phyloP scores from a whole-genome alignment of 441 rosid genomes.

The Bocquillonia castaneifolia region DNA sequence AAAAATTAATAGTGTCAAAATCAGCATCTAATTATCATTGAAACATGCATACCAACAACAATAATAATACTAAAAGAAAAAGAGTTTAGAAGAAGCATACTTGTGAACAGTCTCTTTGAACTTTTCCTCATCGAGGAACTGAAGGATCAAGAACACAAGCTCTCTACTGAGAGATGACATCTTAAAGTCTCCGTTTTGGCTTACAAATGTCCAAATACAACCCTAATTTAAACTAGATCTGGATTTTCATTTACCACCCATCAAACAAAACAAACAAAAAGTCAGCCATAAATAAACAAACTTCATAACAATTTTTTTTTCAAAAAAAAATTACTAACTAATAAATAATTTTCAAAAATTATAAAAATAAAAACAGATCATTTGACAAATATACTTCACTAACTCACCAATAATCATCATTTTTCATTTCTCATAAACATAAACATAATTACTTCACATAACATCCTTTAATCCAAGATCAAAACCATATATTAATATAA shows the following conservation, averaged over 20 bases:
- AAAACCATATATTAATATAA: conserved; percentile 11
- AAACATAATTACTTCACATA: conserved; percentile 23
- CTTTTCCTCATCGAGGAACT: conserved; percentile 97
- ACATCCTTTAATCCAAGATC: conserved; percentile 7
- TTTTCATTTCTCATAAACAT: too few relatives aligned
- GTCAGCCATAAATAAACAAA: conserved; percentile 27
- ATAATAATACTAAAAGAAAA: neutral
- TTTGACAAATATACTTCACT: conserved; percentile 21
- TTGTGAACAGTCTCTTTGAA: conserved; percentile 97
- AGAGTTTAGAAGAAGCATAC: conserved; percentile 35
- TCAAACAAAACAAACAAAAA: conserved; percentile 15
- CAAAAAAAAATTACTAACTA: neutral
- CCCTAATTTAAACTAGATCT: conserved; percentile 61
- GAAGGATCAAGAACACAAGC: conserved; percentile 96
- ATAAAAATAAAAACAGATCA: conserved; percentile 36
- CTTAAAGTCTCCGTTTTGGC: conserved; percentile 37
- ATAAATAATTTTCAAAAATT: neutral
- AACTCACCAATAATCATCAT: conserved; percentile 19
- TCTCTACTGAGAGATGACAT: conserved; percentile 99
- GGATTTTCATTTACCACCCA: too few relatives aligned
- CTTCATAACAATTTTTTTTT: too few relatives aligned
- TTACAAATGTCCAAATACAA: conserved; percentile 29
- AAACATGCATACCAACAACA: conserved; percentile 12
- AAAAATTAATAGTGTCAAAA: conserved; percentile 21
- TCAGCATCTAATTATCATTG: conserved; percentile 14